A percentile compares a stretch with the other conserved stretches of the same genome.
phyloP scores from a whole-genome alignment of 148 eudicot species.

The Pharnaceum exiguum region DNA sequence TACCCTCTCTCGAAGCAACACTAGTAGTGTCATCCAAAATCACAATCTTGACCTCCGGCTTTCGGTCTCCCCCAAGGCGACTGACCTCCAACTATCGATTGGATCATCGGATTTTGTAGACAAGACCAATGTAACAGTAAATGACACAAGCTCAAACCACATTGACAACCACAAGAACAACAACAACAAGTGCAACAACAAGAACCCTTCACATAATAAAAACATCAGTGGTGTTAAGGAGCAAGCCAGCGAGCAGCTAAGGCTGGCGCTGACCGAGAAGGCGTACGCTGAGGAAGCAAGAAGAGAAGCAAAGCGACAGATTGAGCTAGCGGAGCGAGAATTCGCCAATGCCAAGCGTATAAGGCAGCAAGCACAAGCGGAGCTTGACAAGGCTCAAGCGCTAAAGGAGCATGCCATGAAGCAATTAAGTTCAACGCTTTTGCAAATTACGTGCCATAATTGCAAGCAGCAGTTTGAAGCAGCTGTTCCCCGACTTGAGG shows the following conservation, averaged over 20 bases:
- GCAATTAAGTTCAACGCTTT: constrained; percentile 36
- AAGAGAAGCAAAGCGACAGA: constrained; percentile 51
- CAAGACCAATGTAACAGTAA: neutral
- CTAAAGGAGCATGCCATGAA: constrained; percentile 54
- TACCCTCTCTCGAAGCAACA: too few relatives aligned
- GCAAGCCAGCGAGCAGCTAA: constrained; percentile 43
- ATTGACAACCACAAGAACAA: constrained; percentile 3
- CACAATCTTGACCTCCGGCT: constrained; percentile 58
- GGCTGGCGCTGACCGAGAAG: constrained; percentile 61
- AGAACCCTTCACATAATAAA: neutral
- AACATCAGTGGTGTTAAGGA: too few relatives aligned
- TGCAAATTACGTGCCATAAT: constrained; percentile 66
- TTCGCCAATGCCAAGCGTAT: constrained; percentile 67
- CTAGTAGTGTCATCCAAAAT: neutral
- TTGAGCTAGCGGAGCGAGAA: constrained; percentile 64
- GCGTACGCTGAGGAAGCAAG: constrained; percentile 70
- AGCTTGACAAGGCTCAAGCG: constrained; percentile 60
- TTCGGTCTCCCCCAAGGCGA: constrained; percentile 18
- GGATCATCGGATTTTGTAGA: constrained; percentile 42
- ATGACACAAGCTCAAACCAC: neutral
- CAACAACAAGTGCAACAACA: neutral
- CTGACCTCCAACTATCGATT: constrained; percentile 60
- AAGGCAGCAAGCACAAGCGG: constrained; percentile 62
- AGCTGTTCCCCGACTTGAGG: constrained; percentile 2
- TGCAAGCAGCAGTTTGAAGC: constrained; percentile 45